Percentiles rank a stretch among this genome's conserved stretches.
Evolutionary conservation across 148 eudicot species (phyloP).

Genomic region (Camellia japonica): DNA sequence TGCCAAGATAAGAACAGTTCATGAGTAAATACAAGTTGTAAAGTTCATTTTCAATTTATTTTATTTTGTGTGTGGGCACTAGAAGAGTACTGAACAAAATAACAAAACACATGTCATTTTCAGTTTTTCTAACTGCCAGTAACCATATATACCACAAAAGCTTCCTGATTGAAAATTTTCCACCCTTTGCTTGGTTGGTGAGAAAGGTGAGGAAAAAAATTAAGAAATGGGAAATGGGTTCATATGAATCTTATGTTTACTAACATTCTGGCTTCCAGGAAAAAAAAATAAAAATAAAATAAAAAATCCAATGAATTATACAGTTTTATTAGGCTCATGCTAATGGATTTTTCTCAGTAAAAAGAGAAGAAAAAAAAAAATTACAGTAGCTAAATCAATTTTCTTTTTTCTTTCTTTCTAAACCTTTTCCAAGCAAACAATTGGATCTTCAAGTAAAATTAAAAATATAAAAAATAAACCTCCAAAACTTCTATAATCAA

Average conservation of each 20-base stretch:
- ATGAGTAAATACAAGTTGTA: neutral
- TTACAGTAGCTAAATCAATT: no score
- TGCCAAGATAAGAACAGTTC: slow-evolving; percentile 11
- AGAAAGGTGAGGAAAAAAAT: neutral
- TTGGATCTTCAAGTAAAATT: no score
- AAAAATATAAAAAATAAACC: neutral
- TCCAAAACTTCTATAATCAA: neutral
- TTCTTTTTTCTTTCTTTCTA: no score
- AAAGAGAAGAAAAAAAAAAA: neutral
- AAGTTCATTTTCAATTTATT: no score
- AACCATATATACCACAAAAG: neutral
- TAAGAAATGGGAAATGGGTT: neutral
- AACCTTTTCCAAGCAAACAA: no score
- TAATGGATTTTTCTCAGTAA: neutral
- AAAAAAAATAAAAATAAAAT: no score
- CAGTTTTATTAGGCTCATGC: neutral
- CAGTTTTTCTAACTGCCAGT: neutral
- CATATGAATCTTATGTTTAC: no score
- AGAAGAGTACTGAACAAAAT: neutral
- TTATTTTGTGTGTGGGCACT: no score
- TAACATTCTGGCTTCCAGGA: no score
- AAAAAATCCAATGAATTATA: neutral
- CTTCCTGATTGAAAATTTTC: neutral
- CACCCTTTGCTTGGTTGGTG: neutral
- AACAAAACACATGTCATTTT: neutral